phyloP scores from a whole-genome alignment of 352 stramenopile species.

The Globisporangium barbulae region DNA sequence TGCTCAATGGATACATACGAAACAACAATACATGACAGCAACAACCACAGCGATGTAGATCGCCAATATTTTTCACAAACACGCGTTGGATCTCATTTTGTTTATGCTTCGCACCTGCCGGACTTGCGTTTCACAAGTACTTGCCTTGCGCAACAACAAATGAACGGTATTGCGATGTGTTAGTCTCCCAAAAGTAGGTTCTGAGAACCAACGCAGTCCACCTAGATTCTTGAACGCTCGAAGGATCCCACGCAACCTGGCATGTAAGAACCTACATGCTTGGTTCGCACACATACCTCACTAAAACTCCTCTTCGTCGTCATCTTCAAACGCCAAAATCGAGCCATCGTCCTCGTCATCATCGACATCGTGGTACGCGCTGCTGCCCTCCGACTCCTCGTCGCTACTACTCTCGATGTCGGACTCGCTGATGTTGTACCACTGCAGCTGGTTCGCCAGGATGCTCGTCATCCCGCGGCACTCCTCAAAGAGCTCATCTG shows the following conservation, averaged over 20 bases:
- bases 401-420: conserved; percentile 21
- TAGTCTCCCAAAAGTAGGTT: not conserved
- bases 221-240: not conserved
- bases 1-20: not conserved
- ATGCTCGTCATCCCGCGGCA: conserved; percentile 25
- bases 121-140: not conserved
- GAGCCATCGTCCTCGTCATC: conserved; percentile 5
- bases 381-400: not conserved
- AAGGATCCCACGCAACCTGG: too few relatives aligned
- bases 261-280: too few relatives aligned
- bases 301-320: conserved; percentile 11
- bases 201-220: not conserved
- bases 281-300: not conserved
- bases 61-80: not conserved
- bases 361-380: not conserved
- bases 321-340: conserved; percentile 14
- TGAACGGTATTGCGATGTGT: not conserved
- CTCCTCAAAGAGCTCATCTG: conserved; percentile 57
- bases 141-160: not conserved
- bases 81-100: conserved; percentile 1
- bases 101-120: not conserved
- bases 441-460: conserved; percentile 32
- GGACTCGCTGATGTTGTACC: conserved; percentile 55
- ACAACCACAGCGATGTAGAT: not conserved
- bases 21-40: not conserved